phyloP scores from a whole-genome alignment of 2,329 filamentous ascomycete genomes.

The Camillea tinctor region DNA sequence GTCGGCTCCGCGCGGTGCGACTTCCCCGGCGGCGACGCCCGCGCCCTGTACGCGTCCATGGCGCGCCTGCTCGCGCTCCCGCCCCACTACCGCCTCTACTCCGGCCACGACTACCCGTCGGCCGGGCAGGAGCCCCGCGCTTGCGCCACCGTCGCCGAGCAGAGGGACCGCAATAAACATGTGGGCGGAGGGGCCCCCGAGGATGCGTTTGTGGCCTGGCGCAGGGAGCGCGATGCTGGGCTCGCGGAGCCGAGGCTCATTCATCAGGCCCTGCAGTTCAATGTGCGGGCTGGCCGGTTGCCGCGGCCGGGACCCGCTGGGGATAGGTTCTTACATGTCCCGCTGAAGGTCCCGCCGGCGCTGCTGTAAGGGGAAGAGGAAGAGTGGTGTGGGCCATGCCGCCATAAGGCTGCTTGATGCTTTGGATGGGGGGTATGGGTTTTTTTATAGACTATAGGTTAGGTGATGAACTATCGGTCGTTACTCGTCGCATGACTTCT shows the following conservation, averaged over 20 bases:
- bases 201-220: slow-evolving; percentile 44
- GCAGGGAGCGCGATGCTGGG: slow-evolving; percentile 42
- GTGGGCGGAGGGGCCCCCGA: slow-evolving; percentile 43
- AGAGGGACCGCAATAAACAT: slow-evolving; percentile 48
- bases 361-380: no score
- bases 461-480: no score
- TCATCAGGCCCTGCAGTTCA: slow-evolving; percentile 52
- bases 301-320: slow-evolving; percentile 30
- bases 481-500: no score
- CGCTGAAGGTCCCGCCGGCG: no score
- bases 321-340: no score
- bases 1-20: slow-evolving; percentile 45
- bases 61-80: slow-evolving; percentile 40
- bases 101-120: slow-evolving; percentile 54
- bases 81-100: slow-evolving; percentile 48
- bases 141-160: slow-evolving; percentile 45
- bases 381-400: no score
- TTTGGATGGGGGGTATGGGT: no score
- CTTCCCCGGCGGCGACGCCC: slow-evolving; percentile 51
- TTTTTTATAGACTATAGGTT: no score
- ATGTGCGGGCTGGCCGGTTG: slow-evolving; percentile 48
- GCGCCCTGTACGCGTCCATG: slow-evolving; percentile 43
- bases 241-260: slow-evolving; percentile 47
- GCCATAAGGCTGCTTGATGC: no score
- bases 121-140: slow-evolving; percentile 37